These are phyloP conservation scores for Gleditsia sinensis DNA, from an alignment of 306 rosid species.

Conservation along the genomic window DNA sequence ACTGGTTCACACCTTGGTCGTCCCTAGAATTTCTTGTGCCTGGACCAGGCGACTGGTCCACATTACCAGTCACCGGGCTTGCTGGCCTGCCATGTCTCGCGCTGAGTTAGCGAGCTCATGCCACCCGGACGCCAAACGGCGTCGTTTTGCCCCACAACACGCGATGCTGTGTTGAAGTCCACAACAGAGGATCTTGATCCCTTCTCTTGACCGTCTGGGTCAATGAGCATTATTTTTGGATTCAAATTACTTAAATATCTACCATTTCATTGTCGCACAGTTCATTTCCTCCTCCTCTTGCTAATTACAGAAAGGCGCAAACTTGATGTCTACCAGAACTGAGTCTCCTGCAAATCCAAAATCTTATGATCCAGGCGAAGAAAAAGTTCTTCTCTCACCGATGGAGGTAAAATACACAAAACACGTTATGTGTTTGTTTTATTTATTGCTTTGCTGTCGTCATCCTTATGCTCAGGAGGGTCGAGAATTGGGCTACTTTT, in stretches of 20 bases:
- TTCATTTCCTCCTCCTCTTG: not conserved
- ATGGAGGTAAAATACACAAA: not conserved
- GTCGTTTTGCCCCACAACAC: no score
- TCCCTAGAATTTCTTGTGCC: no score
- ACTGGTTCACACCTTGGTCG: no score
- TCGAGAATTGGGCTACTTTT: no score
- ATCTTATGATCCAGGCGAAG: not conserved
- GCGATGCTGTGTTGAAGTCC: no score
- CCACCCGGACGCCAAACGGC: no score
- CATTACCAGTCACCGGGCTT: no score
- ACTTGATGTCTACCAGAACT: constrained; percentile 1
- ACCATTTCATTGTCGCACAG: not conserved
- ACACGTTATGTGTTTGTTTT: not conserved
- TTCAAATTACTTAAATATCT: not conserved
- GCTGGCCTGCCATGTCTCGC: no score
- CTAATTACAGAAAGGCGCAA: not conserved
- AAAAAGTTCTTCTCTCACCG: not conserved
- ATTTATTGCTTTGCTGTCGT: not conserved
- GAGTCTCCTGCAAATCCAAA: not conserved
- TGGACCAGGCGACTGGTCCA: no score
- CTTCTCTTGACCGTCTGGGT: constrained; percentile 29
- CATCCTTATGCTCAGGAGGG: not conserved
- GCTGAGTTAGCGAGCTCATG: no score
- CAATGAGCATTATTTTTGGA: not conserved
- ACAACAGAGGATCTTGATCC: no score